Evolutionary conservation across 331 rosid species (phyloP).

Genomic region (Cydonia oblonga): DNA sequence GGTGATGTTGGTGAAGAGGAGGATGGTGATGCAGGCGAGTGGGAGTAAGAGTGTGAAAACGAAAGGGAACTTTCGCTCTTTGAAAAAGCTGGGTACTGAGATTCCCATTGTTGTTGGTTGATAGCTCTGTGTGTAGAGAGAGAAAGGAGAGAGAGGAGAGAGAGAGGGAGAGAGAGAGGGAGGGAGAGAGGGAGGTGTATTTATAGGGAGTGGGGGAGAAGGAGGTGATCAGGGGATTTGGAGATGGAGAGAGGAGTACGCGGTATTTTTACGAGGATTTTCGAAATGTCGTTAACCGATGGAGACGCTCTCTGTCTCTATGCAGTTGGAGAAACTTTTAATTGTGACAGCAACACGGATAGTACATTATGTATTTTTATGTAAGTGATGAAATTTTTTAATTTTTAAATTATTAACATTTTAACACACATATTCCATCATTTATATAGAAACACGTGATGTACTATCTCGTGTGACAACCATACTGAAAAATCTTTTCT

Average conservation of each 20-base stretch:
- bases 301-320: too few species aligned
- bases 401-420: too few species aligned
- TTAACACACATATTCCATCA: too few species aligned
- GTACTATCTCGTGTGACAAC: too few species aligned
- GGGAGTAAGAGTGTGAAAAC: constrained; percentile 35
- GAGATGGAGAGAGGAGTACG: background rate
- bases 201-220: background rate
- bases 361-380: too few species aligned
- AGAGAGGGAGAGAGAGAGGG: background rate
- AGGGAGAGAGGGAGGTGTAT: background rate
- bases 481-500: too few species aligned
- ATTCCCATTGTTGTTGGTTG: constrained; percentile 30
- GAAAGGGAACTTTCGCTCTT: constrained; percentile 52
- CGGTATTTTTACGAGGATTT: constrained; percentile 1
- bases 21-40: constrained; percentile 33
- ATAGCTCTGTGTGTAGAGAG: background rate
- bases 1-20: constrained; percentile 48
- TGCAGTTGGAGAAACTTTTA: too few species aligned
- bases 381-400: too few species aligned
- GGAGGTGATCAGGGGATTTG: background rate
- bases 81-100: constrained; percentile 26
- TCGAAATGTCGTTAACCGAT: constrained; percentile 12
- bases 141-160: background rate
- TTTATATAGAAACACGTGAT: too few species aligned
- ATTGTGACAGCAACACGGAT: too few species aligned